Evolutionary conservation across 768 basidiomycete species (phyloP).

Genomic region (Cystofilobasidium macerans): DNA sequence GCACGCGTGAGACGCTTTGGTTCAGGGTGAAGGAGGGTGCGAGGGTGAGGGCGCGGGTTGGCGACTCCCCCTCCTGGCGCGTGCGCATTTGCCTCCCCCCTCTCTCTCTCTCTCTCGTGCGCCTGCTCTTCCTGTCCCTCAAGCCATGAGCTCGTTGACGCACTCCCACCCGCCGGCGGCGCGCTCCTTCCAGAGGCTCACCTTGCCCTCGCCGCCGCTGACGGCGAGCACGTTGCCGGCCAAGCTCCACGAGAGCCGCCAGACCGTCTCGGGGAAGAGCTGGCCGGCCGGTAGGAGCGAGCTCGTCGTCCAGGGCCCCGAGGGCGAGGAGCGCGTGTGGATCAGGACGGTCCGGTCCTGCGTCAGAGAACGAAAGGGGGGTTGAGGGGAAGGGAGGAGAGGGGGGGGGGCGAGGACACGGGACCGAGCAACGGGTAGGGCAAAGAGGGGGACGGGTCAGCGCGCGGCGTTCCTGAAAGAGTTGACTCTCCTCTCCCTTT

Average conservation of each 20-base stretch:
- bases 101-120: too few relatives aligned
- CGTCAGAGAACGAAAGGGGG: not conserved
- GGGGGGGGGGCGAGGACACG: not conserved
- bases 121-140: not conserved
- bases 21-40: too few relatives aligned
- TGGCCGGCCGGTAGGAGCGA: slow-evolving; percentile 38
- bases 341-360: slow-evolving; percentile 40
- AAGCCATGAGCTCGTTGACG: slow-evolving; percentile 68
- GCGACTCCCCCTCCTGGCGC: too few relatives aligned
- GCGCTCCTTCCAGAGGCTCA: slow-evolving; percentile 97
- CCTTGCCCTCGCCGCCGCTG: slow-evolving; percentile 94
- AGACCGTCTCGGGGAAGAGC: slow-evolving; percentile 85
- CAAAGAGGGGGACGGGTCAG: too few relatives aligned
- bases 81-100: too few relatives aligned
- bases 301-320: slow-evolving; percentile 36
- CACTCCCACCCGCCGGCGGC: slow-evolving; percentile 76
- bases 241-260: slow-evolving; percentile 97
- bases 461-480: too few relatives aligned
- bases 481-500: too few relatives aligned
- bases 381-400: not conserved
- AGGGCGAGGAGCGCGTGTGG: slow-evolving; percentile 34
- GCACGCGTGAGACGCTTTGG: too few relatives aligned
- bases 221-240: slow-evolving; percentile 93
- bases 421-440: too few relatives aligned
- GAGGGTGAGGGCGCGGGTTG: too few relatives aligned